Conservation (phyloP, 1,139 yeast species). For the Trichomonascaceae sp. region DNA sequence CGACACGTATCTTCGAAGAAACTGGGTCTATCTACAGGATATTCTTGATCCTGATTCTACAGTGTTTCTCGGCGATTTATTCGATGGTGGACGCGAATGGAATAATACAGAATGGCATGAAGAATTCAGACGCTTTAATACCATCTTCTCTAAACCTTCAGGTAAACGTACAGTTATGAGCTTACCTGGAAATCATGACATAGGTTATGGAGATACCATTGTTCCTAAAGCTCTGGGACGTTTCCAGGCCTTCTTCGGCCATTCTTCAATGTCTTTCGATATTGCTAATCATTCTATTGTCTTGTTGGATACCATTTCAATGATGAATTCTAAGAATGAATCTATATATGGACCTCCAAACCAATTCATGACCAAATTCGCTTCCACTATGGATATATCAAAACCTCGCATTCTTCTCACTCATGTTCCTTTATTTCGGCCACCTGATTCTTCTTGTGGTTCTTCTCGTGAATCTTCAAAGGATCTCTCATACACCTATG, state of each 20-base stretch:
- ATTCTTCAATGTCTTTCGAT: slow-evolving; percentile 47
- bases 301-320: slow-evolving; percentile 72
- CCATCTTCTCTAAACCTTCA: slow-evolving; percentile 50
- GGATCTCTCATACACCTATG: slow-evolving; percentile 53
- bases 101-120: slow-evolving; percentile 57
- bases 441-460: slow-evolving; percentile 57
- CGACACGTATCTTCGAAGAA: slow-evolving; percentile 75
- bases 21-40: slow-evolving; percentile 58
- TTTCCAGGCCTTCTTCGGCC: slow-evolving; percentile 70
- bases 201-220: slow-evolving; percentile 76
- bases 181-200: slow-evolving; percentile 93
- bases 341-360: slow-evolving; percentile 41
- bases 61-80: slow-evolving; percentile 80
- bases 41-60: slow-evolving; percentile 67
- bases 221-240: slow-evolving; percentile 50
- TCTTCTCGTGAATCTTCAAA: slow-evolving; percentile 56
- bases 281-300: slow-evolving; percentile 76
- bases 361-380: slow-evolving; percentile 34
- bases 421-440: slow-evolving; percentile 74
- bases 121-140: slow-evolving; percentile 65
- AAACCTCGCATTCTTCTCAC: slow-evolving; percentile 65
- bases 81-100: slow-evolving; percentile 96
- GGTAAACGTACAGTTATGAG: slow-evolving; percentile 43
- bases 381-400: slow-evolving; percentile 21
- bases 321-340: slow-evolving; percentile 47